Evolutionary conservation across 352 stramenopile genomes (phyloP).

Genomic region (Phytophthora idaei): DNA sequence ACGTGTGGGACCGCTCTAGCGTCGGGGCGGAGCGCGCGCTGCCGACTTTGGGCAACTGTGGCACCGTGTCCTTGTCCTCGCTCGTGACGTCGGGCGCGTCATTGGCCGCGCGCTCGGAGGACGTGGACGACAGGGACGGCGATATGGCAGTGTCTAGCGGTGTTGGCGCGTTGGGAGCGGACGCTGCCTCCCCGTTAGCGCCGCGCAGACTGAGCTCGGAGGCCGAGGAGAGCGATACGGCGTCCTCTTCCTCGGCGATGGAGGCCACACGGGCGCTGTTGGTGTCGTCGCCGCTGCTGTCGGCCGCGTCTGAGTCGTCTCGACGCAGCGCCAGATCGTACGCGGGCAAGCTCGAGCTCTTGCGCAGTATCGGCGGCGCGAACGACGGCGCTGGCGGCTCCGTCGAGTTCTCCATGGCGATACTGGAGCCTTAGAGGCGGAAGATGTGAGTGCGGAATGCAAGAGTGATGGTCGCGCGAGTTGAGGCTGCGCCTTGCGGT

Average conservation of each 20-base stretch:
- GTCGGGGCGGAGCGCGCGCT: constrained; percentile 45
- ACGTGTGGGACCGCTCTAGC: constrained; percentile 75
- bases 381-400: constrained; percentile 12
- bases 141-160: constrained; percentile 44
- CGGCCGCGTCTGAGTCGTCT: constrained; percentile 16
- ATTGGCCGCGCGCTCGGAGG: constrained; percentile 18
- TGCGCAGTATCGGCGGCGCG: constrained; percentile 20
- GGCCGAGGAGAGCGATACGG: constrained; percentile 28
- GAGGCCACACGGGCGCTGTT: constrained; percentile 33
- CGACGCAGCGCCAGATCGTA: constrained; percentile 29
- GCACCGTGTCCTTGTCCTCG: constrained; percentile 21
- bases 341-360: constrained; percentile 32
- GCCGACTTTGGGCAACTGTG: constrained; percentile 14
- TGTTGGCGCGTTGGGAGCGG: constrained; percentile 40
- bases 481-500: constrained; percentile 15
- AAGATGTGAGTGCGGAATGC: constrained; percentile 27
- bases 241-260: constrained; percentile 31
- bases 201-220: constrained; percentile 34
- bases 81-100: constrained; percentile 33
- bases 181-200: constrained; percentile 32
- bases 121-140: constrained; percentile 47
- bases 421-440: constrained; percentile 3
- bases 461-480: constrained; percentile 32
- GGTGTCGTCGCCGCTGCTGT: constrained; percentile 15
- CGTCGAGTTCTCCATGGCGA: constrained; percentile 29